phyloP scores from a whole-genome alignment of 495 filamentous ascomycete species.

The Penicillium longicatenatum region DNA sequence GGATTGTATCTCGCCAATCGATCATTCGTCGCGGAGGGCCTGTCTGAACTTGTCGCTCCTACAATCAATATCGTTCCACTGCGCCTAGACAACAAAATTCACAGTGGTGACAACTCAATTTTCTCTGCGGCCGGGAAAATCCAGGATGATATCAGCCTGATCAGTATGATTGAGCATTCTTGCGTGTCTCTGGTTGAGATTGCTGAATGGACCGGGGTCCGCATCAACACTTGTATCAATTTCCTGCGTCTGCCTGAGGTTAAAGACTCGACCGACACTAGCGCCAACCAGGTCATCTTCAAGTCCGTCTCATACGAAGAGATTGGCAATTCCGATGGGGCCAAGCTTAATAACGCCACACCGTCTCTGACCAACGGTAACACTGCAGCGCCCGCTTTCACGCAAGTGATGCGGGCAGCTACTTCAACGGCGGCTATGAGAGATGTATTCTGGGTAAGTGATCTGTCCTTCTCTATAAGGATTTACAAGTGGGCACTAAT shows the following conservation, averaged over 20 bases:
- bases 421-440: conserved; percentile 17
- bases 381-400: conserved; percentile 11
- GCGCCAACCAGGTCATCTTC: conserved; percentile 10
- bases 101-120: conserved; percentile 16
- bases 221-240: conserved; percentile 38
- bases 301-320: conserved; percentile 16
- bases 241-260: conserved; percentile 36
- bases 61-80: conserved; percentile 42
- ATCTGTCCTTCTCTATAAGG: conserved; percentile 1
- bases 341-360: background rate
- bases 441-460: conserved; percentile 25
- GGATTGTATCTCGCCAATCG: conserved; percentile 43
- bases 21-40: conserved; percentile 28
- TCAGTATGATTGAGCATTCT: conserved; percentile 33
- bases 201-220: conserved; percentile 39
- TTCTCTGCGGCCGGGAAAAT: conserved; percentile 29
- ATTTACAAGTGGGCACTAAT: conserved; percentile 16
- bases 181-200: conserved; percentile 37
- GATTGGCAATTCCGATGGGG: conserved; percentile 6
- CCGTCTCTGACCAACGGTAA: conserved; percentile 15
- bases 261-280: conserved; percentile 10
- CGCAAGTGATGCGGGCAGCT: conserved; percentile 6
- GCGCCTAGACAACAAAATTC: conserved; percentile 26
- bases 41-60: conserved; percentile 31
- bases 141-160: conserved; percentile 34